These are phyloP conservation scores for Toxicodendron radicans DNA, from an alignment of 345 rosid species.

Conservation along the genomic window DNA sequence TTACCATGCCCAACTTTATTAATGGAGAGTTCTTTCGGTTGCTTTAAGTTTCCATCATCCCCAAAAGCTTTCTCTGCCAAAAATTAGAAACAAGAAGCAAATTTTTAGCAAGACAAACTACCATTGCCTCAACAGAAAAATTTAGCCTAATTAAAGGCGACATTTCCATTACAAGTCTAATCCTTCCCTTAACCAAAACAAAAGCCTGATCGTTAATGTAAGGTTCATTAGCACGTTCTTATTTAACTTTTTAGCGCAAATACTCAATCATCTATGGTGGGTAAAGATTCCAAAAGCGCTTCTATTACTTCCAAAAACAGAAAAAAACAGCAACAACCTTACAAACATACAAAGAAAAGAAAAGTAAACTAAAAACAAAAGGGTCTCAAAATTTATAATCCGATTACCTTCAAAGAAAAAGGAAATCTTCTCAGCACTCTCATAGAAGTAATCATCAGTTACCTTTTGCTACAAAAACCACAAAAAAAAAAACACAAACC, in stretches of 20 bases:
- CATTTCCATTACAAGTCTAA: too few species aligned
- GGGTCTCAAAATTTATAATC: neutral
- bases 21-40: slow-evolving; percentile 80
- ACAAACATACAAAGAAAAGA: neutral
- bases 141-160: too few species aligned
- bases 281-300: neutral
- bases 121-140: neutral
- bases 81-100: slow-evolving; percentile 8
- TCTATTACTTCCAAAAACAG: neutral
- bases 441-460: slow-evolving; percentile 82
- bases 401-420: slow-evolving; percentile 90
- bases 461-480: slow-evolving; percentile 37
- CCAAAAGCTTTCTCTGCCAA: slow-evolving; percentile 86
- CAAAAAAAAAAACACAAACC: slow-evolving; percentile 2
- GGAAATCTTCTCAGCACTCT: slow-evolving; percentile 81
- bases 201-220: neutral
- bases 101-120: neutral
- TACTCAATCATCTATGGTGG: neutral
- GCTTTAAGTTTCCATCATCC: slow-evolving; percentile 71
- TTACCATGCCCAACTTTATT: slow-evolving; percentile 98
- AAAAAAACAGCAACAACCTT: neutral
- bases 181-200: too few species aligned
- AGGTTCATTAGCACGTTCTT: neutral
- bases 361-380: neutral
- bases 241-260: neutral